Percentiles rank a stretch among this genome's conserved stretches.
These are phyloP conservation scores for Candida silvicultrix DNA, from an alignment of 805 yeast species.

Conservation along the genomic window DNA sequence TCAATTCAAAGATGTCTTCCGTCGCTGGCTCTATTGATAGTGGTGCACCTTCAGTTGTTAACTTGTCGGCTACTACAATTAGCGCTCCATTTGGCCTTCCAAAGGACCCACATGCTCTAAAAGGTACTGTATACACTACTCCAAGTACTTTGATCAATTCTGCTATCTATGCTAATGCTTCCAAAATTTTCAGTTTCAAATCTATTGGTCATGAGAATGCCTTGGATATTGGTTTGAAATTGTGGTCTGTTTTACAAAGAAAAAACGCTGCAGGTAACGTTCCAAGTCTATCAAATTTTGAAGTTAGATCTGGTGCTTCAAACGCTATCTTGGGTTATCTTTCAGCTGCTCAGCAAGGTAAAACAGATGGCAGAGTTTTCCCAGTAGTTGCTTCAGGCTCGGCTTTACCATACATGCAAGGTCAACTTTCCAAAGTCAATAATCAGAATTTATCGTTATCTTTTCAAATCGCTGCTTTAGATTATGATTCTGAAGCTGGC, in stretches of 20 bases:
- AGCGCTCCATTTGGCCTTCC: slow-evolving; percentile 56
- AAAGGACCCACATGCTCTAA: slow-evolving; percentile 47
- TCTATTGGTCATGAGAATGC: slow-evolving; percentile 56
- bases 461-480: slow-evolving; percentile 72
- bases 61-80: slow-evolving; percentile 32
- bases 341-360: slow-evolving; percentile 15
- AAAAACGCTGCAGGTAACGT: slow-evolving; percentile 48
- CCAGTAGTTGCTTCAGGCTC: slow-evolving; percentile 58
- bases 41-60: slow-evolving; percentile 14
- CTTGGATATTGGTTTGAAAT: slow-evolving; percentile 50
- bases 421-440: slow-evolving; percentile 37
- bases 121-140: slow-evolving; percentile 44
- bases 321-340: slow-evolving; percentile 71
- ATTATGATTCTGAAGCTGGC: slow-evolving; percentile 49
- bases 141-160: slow-evolving; percentile 50
- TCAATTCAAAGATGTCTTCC: slow-evolving; percentile 12
- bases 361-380: slow-evolving; percentile 25
- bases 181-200: slow-evolving; percentile 63
- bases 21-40: slow-evolving; percentile 17
- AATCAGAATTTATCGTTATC: slow-evolving; percentile 46
- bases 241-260: slow-evolving; percentile 53
- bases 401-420: slow-evolving; percentile 59
- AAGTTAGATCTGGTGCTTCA: slow-evolving; percentile 82
- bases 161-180: slow-evolving; percentile 41
- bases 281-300: slow-evolving; percentile 54